These are phyloP conservation scores for Fistulinella cinereoalba DNA, from an alignment of 1,284 basidiomycete species.

Conservation along the genomic window DNA sequence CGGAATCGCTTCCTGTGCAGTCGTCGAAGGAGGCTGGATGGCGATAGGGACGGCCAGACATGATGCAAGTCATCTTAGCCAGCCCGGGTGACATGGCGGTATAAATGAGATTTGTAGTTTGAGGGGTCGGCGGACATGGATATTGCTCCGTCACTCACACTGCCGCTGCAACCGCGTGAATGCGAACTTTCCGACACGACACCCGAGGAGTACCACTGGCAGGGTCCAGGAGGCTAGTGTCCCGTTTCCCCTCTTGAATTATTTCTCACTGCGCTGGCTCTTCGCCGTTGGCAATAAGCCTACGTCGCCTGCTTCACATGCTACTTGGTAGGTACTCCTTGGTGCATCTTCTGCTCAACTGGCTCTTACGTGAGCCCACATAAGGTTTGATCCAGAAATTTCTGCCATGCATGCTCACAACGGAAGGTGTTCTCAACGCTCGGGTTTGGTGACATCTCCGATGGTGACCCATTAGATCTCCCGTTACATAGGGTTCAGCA, in stretches of 20 bases:
- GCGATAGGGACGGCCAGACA: conserved; percentile 13
- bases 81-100: conserved; percentile 9
- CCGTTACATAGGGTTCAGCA: neutral
- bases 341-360: conserved; percentile 1
- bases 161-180: conserved; percentile 34
- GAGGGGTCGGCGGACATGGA: conserved; percentile 33
- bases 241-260: too few species aligned
- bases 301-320: conserved; percentile 1
- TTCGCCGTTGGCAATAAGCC: too few species aligned
- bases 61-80: conserved; percentile 18
- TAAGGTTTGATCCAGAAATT: conserved; percentile 15
- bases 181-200: conserved; percentile 6
- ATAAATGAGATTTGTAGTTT: conserved; percentile 28
- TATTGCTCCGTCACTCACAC: conserved; percentile 31
- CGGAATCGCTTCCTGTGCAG: conserved; percentile 25
- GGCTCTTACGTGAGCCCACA: conserved; percentile 17
- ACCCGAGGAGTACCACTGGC: conserved; percentile 23
- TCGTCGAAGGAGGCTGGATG: conserved; percentile 30
- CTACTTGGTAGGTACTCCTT: conserved; percentile 6
- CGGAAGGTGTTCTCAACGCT: conserved; percentile 4
- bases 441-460: conserved; percentile 23
- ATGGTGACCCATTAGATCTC: conserved; percentile 10
- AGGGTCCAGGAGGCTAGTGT: too few species aligned
- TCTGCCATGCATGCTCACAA: neutral
- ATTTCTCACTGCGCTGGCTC: too few species aligned